Evolutionary conservation across 176 grass and related monocot species (phyloP).

Genomic region (Themeda triandra): DNA sequence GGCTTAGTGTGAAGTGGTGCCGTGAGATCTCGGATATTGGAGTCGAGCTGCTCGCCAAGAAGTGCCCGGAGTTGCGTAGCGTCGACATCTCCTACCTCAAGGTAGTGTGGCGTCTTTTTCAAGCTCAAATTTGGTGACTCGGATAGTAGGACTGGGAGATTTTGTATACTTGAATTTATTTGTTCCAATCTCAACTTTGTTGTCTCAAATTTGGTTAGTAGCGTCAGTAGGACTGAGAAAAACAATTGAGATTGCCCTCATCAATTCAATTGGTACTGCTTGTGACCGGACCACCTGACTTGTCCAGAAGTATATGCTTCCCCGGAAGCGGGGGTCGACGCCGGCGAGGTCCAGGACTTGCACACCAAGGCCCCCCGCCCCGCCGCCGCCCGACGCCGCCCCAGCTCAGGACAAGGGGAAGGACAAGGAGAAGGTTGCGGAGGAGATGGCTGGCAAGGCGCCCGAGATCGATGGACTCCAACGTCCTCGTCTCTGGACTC

Average conservation of each 20-base stretch:
- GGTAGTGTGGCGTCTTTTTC: constrained; percentile 9
- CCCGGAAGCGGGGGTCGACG: constrained; percentile 50
- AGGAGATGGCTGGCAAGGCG: constrained; percentile 26
- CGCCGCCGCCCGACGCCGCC: not conserved
- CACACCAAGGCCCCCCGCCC: constrained; percentile 50
- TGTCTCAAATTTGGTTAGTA: too few species aligned
- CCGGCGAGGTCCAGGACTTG: constrained; percentile 61
- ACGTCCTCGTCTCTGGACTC: constrained; percentile 80
- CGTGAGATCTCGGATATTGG: constrained; percentile 91
- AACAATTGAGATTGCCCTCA: not conserved
- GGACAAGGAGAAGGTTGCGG: not conserved
- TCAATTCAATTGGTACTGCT: not conserved
- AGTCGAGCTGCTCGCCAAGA: constrained; percentile 79
- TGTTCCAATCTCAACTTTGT: too few species aligned
- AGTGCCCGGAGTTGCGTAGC: constrained; percentile 57
- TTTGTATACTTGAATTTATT: too few species aligned
- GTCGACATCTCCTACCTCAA: constrained; percentile 90
- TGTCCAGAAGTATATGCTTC: constrained; percentile 56
- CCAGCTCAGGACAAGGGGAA: not conserved
- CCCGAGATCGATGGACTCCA: constrained; percentile 85
- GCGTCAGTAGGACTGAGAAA: too few species aligned
- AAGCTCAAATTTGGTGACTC: not conserved
- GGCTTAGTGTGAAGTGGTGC: constrained; percentile 91
- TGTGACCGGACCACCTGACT: not conserved
- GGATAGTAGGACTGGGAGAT: too few species aligned